Base-by-base conservation (phyloP, 495 filamentous ascomycete genomes). In the Penicillium cinerascens region DNA sequence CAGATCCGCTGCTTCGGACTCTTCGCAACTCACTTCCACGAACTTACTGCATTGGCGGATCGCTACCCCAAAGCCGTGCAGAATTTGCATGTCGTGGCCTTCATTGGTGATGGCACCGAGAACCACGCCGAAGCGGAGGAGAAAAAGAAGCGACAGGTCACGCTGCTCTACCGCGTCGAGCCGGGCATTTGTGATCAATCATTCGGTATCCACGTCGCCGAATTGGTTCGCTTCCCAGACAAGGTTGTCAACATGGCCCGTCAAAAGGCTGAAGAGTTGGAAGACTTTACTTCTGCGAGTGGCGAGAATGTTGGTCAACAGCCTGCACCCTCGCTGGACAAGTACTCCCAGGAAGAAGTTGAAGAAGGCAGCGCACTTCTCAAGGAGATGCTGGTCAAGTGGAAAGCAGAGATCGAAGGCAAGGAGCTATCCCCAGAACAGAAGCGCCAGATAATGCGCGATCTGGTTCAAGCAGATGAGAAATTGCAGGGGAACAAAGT, bases 161-260 rank as follows among this genome's bases (percentile, higher is more conserved):
- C 93, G 1, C 80, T 98, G 3, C 83, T 98, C 1, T 98, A 98
- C 75, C 95, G 95, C 66, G 91, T 98, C 39, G 88, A 92, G 58
- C 88, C 90, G 4, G 95, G 93, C 35, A 86, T 97, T 58, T 96
- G 91, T 73, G 93, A 99, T 66, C 93, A 98, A 68, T 89, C 85
- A 35, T 98, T 98, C 70, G 93, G 93, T 59, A 98, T 98, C 65
- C 93, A 98, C 68, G 93, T 99, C 11, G 93, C 93, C 9, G 93
- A 99, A 73, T 82, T 99, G 1, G 93, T 99, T 8, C 82, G 92
- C n/a, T 99, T 99, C 77, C 93, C 93, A 2, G 83, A 88, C 47
- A 99, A 97, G 71, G 93, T 99, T 5, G 88, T 99, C 47, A 91
- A 91, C 60, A 99, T 97, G 93, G 93, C 93, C 22, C 96, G 95